These are phyloP conservation scores for Aegilops longissima DNA, from an alignment of 176 grass and related monocot genomes.

Conservation along the genomic window DNA sequence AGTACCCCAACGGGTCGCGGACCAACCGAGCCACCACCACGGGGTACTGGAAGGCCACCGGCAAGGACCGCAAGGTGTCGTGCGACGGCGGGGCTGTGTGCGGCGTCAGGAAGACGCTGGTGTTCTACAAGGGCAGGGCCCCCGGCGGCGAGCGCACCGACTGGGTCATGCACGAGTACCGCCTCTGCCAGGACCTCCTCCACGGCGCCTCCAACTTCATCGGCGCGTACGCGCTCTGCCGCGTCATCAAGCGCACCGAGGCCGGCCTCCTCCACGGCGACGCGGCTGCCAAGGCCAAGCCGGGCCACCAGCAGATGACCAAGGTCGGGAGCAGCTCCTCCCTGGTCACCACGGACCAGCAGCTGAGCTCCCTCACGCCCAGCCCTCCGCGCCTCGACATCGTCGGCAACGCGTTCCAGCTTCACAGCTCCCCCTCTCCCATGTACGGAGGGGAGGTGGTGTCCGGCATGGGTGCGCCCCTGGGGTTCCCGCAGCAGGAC, in stretches of 20 bases:
- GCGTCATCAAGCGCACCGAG: slow-evolving; percentile 76
- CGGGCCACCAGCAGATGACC: slow-evolving; percentile 18
- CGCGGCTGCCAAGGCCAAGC: slow-evolving; percentile 31
- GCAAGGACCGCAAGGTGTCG: slow-evolving; percentile 83
- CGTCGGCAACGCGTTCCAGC: slow-evolving; percentile 8
- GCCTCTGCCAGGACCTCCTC: slow-evolving; percentile 77
- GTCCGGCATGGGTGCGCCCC: neutral
- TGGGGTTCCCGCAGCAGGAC: slow-evolving; percentile 24
- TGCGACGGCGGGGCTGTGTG: slow-evolving; percentile 59
- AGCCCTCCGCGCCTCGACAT: slow-evolving; percentile 21
- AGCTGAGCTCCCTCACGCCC: slow-evolving; percentile 43
- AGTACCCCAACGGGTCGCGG: slow-evolving; percentile 94
- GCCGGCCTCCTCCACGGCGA: slow-evolving; percentile 40
- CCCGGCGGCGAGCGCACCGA: slow-evolving; percentile 94
- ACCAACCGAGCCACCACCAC: slow-evolving; percentile 82
- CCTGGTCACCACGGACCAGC: slow-evolving; percentile 46
- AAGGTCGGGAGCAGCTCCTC: slow-evolving; percentile 47
- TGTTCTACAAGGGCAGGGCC: slow-evolving; percentile 86
- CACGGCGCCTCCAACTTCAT: slow-evolving; percentile 85
- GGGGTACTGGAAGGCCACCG: slow-evolving; percentile 98
- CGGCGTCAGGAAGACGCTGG: slow-evolving; percentile 90
- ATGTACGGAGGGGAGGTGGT: slow-evolving; percentile 7
- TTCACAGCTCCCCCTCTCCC: neutral
- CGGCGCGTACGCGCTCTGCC: slow-evolving; percentile 69
- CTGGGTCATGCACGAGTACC: slow-evolving; percentile 99